Percentiles rank a stretch among this genome's conserved stretches.
Conservation (phyloP, 352 stramenopile genomes). For the Phytopythium delawarense region DNA sequence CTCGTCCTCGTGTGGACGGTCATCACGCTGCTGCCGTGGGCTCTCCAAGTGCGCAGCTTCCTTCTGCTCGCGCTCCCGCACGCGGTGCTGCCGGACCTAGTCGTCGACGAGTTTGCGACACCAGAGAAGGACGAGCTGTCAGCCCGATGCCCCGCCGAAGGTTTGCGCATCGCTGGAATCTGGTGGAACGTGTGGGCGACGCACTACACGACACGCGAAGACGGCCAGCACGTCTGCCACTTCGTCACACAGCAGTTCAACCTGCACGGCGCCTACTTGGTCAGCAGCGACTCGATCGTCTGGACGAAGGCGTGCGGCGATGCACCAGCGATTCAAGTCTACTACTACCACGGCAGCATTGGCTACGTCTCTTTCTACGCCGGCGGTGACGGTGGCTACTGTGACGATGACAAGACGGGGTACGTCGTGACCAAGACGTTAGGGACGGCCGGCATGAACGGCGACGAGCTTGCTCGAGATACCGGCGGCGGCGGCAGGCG, state of each 20-base stretch:
- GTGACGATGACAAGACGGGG: slow-evolving; percentile 10
- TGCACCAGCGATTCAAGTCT: slow-evolving; percentile 10
- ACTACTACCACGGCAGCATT: slow-evolving; percentile 22
- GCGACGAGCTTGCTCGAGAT: slow-evolving; percentile 7
- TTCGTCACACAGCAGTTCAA: slow-evolving; percentile 2
- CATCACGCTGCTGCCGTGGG: neutral
- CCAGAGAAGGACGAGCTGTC: neutral
- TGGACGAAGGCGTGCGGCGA: neutral
- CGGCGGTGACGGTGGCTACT: slow-evolving; percentile 15
- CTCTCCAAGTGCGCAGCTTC: slow-evolving; percentile 3
- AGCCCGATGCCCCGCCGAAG: neutral
- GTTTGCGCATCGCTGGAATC: neutral
- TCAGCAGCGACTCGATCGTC: neutral
- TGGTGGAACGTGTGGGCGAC: neutral
- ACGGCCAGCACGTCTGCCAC: neutral
- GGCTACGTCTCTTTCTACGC: slow-evolving; percentile 24
- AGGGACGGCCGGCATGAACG: slow-evolving; percentile 15
- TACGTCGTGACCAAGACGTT: slow-evolving; percentile 15
- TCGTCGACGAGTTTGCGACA: neutral
- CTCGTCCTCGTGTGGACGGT: neutral
- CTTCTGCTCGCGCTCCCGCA: neutral
- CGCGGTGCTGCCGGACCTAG: neutral
- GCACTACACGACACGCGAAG: neutral
- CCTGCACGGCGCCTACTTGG: neutral
- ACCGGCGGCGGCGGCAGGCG: slow-evolving; percentile 6